Conservation (phyloP, 2,329 filamentous ascomycete genomes). For the Talaromyces sp. region DNA sequence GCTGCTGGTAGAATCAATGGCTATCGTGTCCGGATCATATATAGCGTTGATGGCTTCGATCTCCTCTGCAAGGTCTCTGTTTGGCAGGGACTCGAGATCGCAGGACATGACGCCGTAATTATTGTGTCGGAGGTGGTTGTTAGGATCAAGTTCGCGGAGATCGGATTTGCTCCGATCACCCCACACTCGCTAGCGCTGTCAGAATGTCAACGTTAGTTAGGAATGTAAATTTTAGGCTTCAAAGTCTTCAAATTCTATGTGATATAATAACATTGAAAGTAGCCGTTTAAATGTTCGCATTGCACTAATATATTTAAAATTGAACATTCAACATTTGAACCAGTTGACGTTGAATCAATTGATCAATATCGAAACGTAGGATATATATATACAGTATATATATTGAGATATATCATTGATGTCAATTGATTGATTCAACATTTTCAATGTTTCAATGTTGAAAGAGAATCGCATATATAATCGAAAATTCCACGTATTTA, state of each 20-base stretch:
- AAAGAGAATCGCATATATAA: no score
- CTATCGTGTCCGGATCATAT: constrained; percentile 62
- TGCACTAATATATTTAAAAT: no score
- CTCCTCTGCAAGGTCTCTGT: constrained; percentile 42
- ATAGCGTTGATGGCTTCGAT: constrained; percentile 50
- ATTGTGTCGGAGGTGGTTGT: not conserved
- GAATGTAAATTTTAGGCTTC: not conserved
- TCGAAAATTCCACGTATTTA: no score
- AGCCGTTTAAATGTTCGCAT: no score
- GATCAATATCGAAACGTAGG: no score
- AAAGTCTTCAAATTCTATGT: no score
- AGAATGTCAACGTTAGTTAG: not conserved
- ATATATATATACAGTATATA: no score
- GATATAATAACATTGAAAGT: not conserved
- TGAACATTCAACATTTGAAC: no score
- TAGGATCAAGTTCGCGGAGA: not conserved
- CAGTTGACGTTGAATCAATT: no score
- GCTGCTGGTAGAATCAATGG: constrained; percentile 25
- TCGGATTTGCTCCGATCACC: constrained; percentile 9
- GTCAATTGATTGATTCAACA: no score
- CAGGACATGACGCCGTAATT: constrained; percentile 14
- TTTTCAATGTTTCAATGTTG: no score
- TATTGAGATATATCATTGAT: no score
- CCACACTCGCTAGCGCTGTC: not conserved
- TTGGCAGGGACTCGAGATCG: constrained; percentile 23